Evolutionary conservation across 2,329 filamentous ascomycete genomes (phyloP).

Genomic region (Aureobasidium musti): DNA sequence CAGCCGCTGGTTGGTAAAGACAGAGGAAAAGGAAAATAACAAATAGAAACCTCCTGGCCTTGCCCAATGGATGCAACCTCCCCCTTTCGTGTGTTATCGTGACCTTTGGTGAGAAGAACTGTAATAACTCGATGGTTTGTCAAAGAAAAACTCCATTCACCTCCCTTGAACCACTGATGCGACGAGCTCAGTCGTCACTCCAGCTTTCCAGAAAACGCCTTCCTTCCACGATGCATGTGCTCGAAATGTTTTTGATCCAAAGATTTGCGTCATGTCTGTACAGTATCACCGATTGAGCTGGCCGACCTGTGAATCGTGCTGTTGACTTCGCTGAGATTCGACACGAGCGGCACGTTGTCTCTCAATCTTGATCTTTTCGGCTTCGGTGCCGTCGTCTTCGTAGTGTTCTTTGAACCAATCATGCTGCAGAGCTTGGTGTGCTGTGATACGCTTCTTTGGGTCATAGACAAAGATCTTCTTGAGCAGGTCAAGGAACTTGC

Average conservation of each 20-base stretch:
- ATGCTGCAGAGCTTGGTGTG: slow-evolving; percentile 65
- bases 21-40: slow-evolving; percentile 1
- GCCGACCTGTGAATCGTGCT: slow-evolving; percentile 1
- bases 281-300: slow-evolving; percentile 11
- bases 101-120: slow-evolving; percentile 3
- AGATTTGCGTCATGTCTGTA: slow-evolving; percentile 16
- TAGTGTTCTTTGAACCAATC: slow-evolving; percentile 66
- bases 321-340: slow-evolving; percentile 19
- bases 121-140: slow-evolving; percentile 8
- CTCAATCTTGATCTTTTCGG: slow-evolving; percentile 32
- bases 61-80: slow-evolving; percentile 17
- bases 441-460: slow-evolving; percentile 64
- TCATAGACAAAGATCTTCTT: slow-evolving; percentile 67
- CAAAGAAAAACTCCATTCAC: slow-evolving; percentile 13
- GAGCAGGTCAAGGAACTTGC: slow-evolving; percentile 63
- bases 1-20: slow-evolving; percentile 1
- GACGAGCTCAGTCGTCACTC: background rate
- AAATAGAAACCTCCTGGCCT: background rate
- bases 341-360: slow-evolving; percentile 30
- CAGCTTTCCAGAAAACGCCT: slow-evolving; percentile 5
- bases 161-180: slow-evolving; percentile 6
- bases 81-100: slow-evolving; percentile 26
- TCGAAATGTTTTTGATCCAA: slow-evolving; percentile 9
- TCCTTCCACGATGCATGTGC: background rate
- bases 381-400: slow-evolving; percentile 61